phyloP scores from a whole-genome alignment of 75 land plant species.

The Selaginella moellendorffii region DNA sequence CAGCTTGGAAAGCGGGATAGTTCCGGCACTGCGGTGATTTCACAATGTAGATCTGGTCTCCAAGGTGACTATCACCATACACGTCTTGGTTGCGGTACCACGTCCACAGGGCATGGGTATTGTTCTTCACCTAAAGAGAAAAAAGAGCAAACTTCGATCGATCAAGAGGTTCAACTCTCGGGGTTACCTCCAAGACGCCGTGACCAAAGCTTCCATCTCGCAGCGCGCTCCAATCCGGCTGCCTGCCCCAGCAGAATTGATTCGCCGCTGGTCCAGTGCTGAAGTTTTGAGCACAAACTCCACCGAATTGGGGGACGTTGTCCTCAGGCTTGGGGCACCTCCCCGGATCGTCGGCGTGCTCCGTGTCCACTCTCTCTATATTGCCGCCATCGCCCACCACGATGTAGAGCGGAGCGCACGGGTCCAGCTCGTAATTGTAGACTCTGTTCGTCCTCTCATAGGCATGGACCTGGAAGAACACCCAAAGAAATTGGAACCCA shows the following conservation, averaged over 20 bases:
- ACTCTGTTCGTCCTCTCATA: slow-evolving; percentile 29
- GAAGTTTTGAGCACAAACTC: background rate
- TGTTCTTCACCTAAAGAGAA: no score
- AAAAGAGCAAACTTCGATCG: no score
- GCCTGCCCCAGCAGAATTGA: slow-evolving; percentile 69
- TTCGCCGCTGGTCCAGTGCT: slow-evolving; percentile 62
- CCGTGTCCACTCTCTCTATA: slow-evolving; percentile 58
- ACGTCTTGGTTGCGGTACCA: no score
- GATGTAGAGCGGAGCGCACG: slow-evolving; percentile 44
- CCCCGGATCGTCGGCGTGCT: slow-evolving; percentile 77
- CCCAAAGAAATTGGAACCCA: no score
- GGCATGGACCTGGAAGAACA: slow-evolving; percentile 23
- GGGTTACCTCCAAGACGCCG: slow-evolving; percentile 94
- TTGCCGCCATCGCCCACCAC: slow-evolving; percentile 97
- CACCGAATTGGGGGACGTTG: slow-evolving; percentile 26
- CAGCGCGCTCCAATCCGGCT: slow-evolving; percentile 95
- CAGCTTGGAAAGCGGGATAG: no score
- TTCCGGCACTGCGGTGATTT: no score
- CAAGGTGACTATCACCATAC: slow-evolving; percentile 26
- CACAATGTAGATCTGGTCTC: slow-evolving; percentile 75
- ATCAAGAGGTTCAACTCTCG: no score
- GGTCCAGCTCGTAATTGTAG: slow-evolving; percentile 20
- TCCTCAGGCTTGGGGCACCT: slow-evolving; percentile 62
- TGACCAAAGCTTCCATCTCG: slow-evolving; percentile 95
- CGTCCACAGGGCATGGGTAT: no score